Evolutionary conservation across 1,139 yeast genomes (phyloP).

Genomic region (Diutina mesorugosa): DNA sequence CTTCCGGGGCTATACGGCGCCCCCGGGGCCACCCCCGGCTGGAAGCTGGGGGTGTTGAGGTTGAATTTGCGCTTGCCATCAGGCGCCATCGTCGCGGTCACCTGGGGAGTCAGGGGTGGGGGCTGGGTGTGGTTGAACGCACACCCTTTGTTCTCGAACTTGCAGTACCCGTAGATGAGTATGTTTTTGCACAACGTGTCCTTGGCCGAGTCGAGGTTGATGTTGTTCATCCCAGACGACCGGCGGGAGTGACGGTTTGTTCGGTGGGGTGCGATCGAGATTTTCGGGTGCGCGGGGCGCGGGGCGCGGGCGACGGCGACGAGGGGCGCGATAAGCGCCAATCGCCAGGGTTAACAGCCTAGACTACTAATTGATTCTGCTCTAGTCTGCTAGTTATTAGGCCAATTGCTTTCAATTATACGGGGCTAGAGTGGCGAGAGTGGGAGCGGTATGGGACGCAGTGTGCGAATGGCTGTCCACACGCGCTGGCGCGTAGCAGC

Average conservation of each 20-base stretch:
- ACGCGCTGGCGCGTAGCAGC: too few relatives aligned
- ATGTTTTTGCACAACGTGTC: slow-evolving; percentile 80
- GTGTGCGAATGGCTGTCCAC: too few relatives aligned
- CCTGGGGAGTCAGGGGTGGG: background rate
- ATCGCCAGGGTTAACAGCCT: too few relatives aligned
- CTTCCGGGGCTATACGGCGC: slow-evolving; percentile 41
- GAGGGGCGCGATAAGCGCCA: too few relatives aligned
- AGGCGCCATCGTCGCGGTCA: background rate
- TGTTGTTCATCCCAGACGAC: slow-evolving; percentile 8
- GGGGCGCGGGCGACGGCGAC: too few relatives aligned
- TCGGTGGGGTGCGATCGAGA: background rate
- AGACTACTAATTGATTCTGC: too few relatives aligned
- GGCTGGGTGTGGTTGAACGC: slow-evolving; percentile 47
- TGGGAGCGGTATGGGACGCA: too few relatives aligned
- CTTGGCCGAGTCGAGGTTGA: slow-evolving; percentile 44
- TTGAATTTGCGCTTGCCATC: slow-evolving; percentile 36
- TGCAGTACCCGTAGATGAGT: slow-evolving; percentile 79
- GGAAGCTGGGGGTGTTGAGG: slow-evolving; percentile 55
- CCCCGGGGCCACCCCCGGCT: slow-evolving; percentile 27
- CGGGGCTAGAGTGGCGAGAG: too few relatives aligned
- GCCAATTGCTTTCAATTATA: too few relatives aligned
- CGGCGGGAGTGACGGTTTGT: background rate
- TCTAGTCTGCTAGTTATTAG: too few relatives aligned
- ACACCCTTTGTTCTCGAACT: slow-evolving; percentile 82
- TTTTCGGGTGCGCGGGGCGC: too few relatives aligned